These are phyloP conservation scores for Lactarius hatsudake DNA, from an alignment of 768 basidiomycete genomes.

Conservation along the genomic window DNA sequence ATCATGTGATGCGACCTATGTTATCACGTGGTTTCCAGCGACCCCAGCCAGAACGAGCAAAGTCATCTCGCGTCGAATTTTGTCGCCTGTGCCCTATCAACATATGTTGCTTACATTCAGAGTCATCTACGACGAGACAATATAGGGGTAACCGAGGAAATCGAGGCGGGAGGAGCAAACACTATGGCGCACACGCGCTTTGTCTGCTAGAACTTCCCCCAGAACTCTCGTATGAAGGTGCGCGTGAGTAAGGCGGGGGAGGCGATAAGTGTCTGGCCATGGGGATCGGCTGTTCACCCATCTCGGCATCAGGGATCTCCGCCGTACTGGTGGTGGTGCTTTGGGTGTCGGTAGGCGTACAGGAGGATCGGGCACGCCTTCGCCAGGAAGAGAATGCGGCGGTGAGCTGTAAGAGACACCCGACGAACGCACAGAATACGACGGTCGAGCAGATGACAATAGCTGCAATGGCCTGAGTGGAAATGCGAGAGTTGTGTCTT, in stretches of 20 bases:
- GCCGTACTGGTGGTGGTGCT: not conserved
- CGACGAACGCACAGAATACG: constrained; percentile 14
- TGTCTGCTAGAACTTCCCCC: not conserved
- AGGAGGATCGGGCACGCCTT: not conserved
- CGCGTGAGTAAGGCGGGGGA: constrained; percentile 21
- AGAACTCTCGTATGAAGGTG: constrained; percentile 20
- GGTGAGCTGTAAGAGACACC: constrained; percentile 6
- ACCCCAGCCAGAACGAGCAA: not conserved
- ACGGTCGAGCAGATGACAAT: constrained; percentile 6
- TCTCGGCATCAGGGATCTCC: not conserved
- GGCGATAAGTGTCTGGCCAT: constrained; percentile 1
- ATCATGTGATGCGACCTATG: not conserved
- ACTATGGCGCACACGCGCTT: constrained; percentile 5
- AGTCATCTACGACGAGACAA: not conserved
- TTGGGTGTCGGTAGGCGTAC: not conserved
- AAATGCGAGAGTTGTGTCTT: not conserved
- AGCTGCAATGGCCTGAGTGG: constrained; percentile 7
- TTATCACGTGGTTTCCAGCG: not conserved
- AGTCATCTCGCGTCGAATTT: not conserved
- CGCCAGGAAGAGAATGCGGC: not conserved
- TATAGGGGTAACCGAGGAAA: not conserved
- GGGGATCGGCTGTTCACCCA: not conserved
- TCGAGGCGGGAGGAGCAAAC: not conserved
- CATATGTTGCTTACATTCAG: not conserved
- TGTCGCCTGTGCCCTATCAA: not conserved